Evolutionary conservation across 2,329 filamentous ascomycete species (phyloP).

Genomic region (Fusarium decemcellulare): DNA sequence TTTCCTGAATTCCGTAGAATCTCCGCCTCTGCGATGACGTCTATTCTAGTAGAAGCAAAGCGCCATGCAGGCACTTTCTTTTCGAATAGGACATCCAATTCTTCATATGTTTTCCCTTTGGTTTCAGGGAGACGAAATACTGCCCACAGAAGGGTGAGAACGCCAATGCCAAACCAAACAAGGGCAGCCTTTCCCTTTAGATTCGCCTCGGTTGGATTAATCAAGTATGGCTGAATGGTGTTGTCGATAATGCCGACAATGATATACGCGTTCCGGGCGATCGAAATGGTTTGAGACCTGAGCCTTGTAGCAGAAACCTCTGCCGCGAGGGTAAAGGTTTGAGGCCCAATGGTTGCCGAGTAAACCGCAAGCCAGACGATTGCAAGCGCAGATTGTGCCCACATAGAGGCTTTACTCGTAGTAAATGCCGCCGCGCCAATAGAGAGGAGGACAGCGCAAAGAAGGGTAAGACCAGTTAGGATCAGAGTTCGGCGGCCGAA

Average conservation of each 20-base stretch:
- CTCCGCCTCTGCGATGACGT: not conserved
- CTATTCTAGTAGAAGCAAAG: conserved; percentile 47
- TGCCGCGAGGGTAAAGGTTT: conserved; percentile 57
- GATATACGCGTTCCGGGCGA: conserved; percentile 50
- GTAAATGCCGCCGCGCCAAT: not conserved
- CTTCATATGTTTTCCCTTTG: conserved; percentile 48
- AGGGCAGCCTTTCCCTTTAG: conserved; percentile 50
- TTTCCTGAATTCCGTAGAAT: not conserved
- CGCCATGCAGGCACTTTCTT: conserved; percentile 44
- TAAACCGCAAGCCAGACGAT: conserved; percentile 43
- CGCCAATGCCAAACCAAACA: conserved; percentile 44
- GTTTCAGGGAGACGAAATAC: conserved; percentile 52
- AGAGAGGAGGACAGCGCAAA: not conserved
- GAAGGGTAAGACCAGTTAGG: not conserved
- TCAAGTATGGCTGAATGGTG: conserved; percentile 48
- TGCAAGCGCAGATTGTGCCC: not conserved
- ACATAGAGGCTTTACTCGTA: not conserved
- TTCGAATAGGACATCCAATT: conserved; percentile 52
- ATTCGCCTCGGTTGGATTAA: conserved; percentile 49
- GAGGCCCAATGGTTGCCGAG: conserved; percentile 58
- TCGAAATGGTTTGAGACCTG: conserved; percentile 57
- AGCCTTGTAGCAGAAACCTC: conserved; percentile 58
- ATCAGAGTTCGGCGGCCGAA: not conserved
- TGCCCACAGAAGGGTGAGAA: conserved; percentile 45
- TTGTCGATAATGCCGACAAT: conserved; percentile 44